Percentiles rank a stretch among this genome's conserved stretches.
phyloP scores from a whole-genome alignment of 495 filamentous ascomycete genomes.

The Penicillium longicatenatum region DNA sequence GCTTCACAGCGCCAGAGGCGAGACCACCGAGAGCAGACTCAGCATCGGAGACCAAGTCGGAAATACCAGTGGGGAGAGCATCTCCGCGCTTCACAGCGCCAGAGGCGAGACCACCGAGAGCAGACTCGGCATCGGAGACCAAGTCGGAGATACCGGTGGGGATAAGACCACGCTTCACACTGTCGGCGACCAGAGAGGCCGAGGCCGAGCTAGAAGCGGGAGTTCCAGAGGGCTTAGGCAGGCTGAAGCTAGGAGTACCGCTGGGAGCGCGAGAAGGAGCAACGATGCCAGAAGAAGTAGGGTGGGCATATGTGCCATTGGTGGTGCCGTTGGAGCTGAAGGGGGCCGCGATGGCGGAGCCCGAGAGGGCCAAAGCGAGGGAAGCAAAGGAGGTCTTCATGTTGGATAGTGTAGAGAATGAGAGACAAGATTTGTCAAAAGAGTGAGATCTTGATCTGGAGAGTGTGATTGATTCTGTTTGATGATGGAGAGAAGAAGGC shows the following conservation, averaged over 20 bases:
- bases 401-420: conserved; percentile 9
- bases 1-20: conserved; percentile 14
- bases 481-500: conserved; percentile 8
- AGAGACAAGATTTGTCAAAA: conserved; percentile 1
- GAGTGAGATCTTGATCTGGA: neutral
- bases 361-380: conserved; percentile 20
- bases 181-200: neutral
- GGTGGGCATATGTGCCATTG: conserved; percentile 12
- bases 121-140: conserved; percentile 6
- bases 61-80: conserved; percentile 10
- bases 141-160: conserved; percentile 15
- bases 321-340: conserved; percentile 11
- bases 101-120: conserved; percentile 7
- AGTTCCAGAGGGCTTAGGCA: conserved; percentile 1
- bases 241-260: neutral
- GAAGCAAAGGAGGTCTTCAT: conserved; percentile 24
- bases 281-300: conserved; percentile 3
- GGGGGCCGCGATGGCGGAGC: conserved; percentile 20
- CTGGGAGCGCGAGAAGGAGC: conserved; percentile 12
- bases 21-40: conserved; percentile 10
- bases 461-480: conserved; percentile 15
- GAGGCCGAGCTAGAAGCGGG: conserved; percentile 5
- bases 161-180: conserved; percentile 20
- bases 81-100: conserved; percentile 15
- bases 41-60: conserved; percentile 12